Base-by-base conservation (phyloP, 768 basidiomycete species). In the Tephrocybe sp. region DNA sequence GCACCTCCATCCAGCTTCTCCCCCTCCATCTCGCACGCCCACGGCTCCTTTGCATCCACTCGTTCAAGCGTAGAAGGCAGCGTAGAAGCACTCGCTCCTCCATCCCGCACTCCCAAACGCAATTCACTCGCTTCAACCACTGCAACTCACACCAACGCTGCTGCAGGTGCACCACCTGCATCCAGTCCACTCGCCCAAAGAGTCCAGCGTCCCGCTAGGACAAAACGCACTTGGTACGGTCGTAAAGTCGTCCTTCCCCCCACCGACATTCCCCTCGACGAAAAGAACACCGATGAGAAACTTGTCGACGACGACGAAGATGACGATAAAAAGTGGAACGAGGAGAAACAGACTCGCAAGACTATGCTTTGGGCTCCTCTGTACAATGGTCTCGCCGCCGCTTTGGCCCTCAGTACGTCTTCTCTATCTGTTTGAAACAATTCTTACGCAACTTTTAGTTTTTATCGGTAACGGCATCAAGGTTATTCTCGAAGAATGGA, bases 391-490 rank as follows among this genome's bases (percentile, higher is more conserved):
- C 44, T 73, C 3, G 66, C 77, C 57, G 71, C 86, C 0, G 88
- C 78, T 0, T 61, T 79, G 15, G 79, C 83, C 0, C 58, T 89
- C 31, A 66, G 82, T 54, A 37, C 62, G 57, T 79, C 52, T 51
- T 69, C 71, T 53, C 66, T 69, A 3, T n/a, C 31, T 72, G n/a
- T 63, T 61, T 47, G 67, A 67, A 33, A 39, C 53, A 27, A 61
- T 37, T 30, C 60, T 67, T 60, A 74, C 16, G 47, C 39, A 59
- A 12, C 11, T 27, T 70, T 49, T 76, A 71, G 80, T 84, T 29
- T 87, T 88, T 59, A 72, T 86, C 11, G 81, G 83, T 0, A 84
- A 80, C 57, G 82, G 82, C 40, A 38, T 86, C 58, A 82, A 79
- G 53, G 79, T 76, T 3, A 61, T 93, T 30, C 52, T 93, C 8